Conservation (phyloP, 441 rosid species). For the Euphorbia schlechtendalii region DNA sequence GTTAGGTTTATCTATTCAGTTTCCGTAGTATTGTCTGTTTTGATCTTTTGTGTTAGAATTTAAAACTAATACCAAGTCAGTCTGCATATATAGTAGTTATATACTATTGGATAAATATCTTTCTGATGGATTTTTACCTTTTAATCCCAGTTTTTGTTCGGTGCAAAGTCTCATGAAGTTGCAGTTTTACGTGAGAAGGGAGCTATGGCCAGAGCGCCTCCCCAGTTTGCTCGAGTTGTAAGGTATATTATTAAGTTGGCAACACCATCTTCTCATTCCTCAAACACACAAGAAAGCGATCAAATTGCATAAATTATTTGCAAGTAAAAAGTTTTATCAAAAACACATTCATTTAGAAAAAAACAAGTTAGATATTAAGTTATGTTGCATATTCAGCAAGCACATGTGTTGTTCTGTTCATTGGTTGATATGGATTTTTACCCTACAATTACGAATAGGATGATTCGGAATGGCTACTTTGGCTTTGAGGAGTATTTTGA, state of each 20-base stretch:
- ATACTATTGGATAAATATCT: conserved; percentile 3
- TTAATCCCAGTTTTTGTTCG: conserved; percentile 39
- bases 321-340: too few species aligned
- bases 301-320: too few species aligned
- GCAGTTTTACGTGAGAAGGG: conserved; percentile 34
- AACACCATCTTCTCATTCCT: not conserved
- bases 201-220: conserved; percentile 31
- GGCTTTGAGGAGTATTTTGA: conserved; percentile 38
- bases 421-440: not conserved
- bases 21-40: not conserved
- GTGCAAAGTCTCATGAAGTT: conserved; percentile 39
- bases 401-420: not conserved
- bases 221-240: conserved; percentile 48
- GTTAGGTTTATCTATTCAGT: not conserved
- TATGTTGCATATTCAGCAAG: too few species aligned
- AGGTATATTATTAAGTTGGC: conserved; percentile 22
- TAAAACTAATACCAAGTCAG: not conserved
- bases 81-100: not conserved
- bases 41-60: not conserved
- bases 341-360: too few species aligned
- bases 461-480: conserved; percentile 46
- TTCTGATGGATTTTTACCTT: conserved; percentile 11
- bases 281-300: not conserved
- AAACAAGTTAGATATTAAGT: too few species aligned
- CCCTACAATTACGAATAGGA: conserved; percentile 20